Evolutionary conservation across 495 filamentous ascomycete genomes (phyloP).

Genomic region (Talaromyces wortmannii): DNA sequence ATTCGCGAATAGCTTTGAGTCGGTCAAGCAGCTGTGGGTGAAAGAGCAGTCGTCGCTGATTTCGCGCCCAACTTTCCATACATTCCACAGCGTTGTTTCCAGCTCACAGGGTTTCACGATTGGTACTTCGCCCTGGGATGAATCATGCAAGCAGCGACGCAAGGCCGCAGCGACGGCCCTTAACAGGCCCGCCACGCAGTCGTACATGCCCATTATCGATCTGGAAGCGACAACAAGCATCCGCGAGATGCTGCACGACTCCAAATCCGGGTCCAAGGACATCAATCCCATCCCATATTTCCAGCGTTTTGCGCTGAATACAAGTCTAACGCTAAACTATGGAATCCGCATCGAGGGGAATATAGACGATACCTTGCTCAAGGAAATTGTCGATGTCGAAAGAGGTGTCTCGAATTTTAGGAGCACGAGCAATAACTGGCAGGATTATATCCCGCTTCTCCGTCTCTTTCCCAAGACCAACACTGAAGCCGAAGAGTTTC

Average conservation of each 20-base stretch:
- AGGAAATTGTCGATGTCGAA: constrained; percentile 59
- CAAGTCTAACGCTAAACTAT: constrained; percentile 60
- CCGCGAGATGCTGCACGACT: constrained; percentile 54
- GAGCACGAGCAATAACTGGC: constrained; percentile 63
- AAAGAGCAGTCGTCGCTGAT: constrained; percentile 66
- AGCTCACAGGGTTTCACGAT: constrained; percentile 66
- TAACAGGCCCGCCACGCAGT: constrained; percentile 58
- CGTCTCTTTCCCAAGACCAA: constrained; percentile 50
- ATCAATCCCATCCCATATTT: constrained; percentile 61
- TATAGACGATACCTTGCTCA: constrained; percentile 48
- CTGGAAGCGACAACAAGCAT: constrained; percentile 59
- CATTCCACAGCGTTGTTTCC: constrained; percentile 66
- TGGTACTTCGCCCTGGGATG: constrained; percentile 69
- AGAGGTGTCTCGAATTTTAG: constrained; percentile 57
- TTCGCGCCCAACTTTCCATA: constrained; percentile 62
- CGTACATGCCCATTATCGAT: constrained; percentile 69
- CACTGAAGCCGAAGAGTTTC: constrained; percentile 45
- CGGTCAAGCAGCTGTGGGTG: constrained; percentile 63
- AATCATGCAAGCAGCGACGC: constrained; percentile 61
- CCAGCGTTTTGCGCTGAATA: constrained; percentile 61
- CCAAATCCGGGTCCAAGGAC: constrained; percentile 46
- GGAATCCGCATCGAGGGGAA: constrained; percentile 56
- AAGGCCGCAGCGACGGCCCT: constrained; percentile 66
- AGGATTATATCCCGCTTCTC: constrained; percentile 61
- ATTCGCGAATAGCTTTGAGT: constrained; percentile 64